A percentile compares a stretch with the other conserved stretches of the same genome.
phyloP scores from a whole-genome alignment of 1,284 basidiomycete genomes.

The Ceratobasidium sp. region DNA sequence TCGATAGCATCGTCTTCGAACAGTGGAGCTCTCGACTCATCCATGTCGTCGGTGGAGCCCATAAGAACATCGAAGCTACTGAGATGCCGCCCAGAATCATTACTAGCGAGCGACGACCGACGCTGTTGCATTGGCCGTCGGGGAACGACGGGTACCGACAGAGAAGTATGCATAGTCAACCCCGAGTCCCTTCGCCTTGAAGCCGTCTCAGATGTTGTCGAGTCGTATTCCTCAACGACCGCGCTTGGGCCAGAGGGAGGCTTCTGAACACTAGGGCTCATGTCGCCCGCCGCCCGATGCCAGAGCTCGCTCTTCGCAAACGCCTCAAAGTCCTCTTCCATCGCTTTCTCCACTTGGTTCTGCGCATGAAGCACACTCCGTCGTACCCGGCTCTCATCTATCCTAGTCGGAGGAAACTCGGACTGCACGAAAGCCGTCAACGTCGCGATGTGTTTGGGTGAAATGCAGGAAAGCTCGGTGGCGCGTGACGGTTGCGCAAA shows the following conservation, averaged over 20 bases:
- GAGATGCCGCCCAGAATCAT: constrained; percentile 50
- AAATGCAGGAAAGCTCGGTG: constrained; percentile 73
- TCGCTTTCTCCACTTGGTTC: constrained; percentile 84
- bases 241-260: constrained; percentile 22
- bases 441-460: constrained; percentile 74
- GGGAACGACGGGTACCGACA: constrained; percentile 34
- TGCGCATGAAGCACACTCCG: constrained; percentile 87
- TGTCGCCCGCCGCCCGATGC: constrained; percentile 87
- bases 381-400: constrained; percentile 73
- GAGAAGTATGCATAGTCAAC: constrained; percentile 26
- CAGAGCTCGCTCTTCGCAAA: constrained; percentile 91
- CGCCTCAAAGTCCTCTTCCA: constrained; percentile 92
- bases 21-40: constrained; percentile 76
- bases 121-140: constrained; percentile 28
- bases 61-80: constrained; percentile 80
- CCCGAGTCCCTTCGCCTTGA: constrained; percentile 13
- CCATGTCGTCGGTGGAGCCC: constrained; percentile 67
- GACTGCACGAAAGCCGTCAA: constrained; percentile 77
- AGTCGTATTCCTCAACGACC: constrained; percentile 23
- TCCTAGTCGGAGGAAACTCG: constrained; percentile 55
- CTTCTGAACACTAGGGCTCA: constrained; percentile 57
- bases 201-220: constrained; percentile 6
- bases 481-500: constrained; percentile 75
- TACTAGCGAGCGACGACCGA: constrained; percentile 30
- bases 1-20: constrained; percentile 80